phyloP scores from a whole-genome alignment of 148 eudicot species.

The Chenopodium formosanum region DNA sequence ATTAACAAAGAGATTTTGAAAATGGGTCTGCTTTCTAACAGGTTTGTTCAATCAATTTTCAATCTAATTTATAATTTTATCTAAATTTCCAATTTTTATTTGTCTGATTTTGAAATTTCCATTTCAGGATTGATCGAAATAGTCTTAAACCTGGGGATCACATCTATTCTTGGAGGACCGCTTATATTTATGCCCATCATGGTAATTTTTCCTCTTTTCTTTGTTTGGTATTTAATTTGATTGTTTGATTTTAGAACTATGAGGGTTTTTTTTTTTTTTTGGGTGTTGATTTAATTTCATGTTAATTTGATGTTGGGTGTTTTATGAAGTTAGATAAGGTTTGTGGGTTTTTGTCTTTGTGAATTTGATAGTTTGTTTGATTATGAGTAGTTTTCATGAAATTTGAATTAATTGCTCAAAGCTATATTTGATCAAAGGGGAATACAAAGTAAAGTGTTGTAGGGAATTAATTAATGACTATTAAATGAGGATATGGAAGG shows the following conservation, averaged over 20 bases:
- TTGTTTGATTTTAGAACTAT: background rate
- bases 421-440: background rate
- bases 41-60: slow-evolving; percentile 17
- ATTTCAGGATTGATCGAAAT: slow-evolving; percentile 44
- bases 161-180: slow-evolving; percentile 79
- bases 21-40: slow-evolving; percentile 54
- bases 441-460: background rate
- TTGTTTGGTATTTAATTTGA: background rate
- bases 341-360: background rate
- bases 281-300: background rate
- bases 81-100: background rate
- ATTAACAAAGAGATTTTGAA: background rate
- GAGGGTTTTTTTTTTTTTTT: background rate
- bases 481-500: background rate
- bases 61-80: background rate
- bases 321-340: background rate
- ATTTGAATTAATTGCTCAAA: background rate
- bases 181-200: slow-evolving; percentile 78
- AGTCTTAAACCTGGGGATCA: slow-evolving; percentile 80
- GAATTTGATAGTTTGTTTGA: background rate
- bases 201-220: slow-evolving; percentile 30
- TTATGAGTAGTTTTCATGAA: background rate
- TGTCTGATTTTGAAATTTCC: background rate
- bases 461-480: background rate
- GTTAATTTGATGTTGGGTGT: background rate